These are phyloP conservation scores for carrot (Daucus carota) DNA, from an alignment of 129 eudicot species.

Conservation along the genomic window DH1_v3.0 NC_030382.2:47554001-47554500, in stretches of 20 bases:
- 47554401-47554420: background rate
- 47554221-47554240: conserved; percentile 51
- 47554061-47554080: background rate
- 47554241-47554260: conserved; percentile 69
- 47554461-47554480: background rate
- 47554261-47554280: conserved; percentile 85
- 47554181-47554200: conserved; percentile 25
- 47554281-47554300: conserved; percentile 83
- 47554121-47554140: background rate
- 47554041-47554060: background rate
- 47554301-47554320: conserved; percentile 36
- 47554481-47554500: background rate
- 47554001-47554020: too few species aligned
- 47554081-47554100: background rate
- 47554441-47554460: background rate
- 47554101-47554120: background rate
- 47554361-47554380: too few species aligned
- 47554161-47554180: conserved; percentile 43
- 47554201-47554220: conserved; percentile 21
- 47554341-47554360: background rate
- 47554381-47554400: background rate
- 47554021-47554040: background rate
- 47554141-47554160: background rate
- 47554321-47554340: background rate
- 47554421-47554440: background rate